Evolutionary conservation across 768 basidiomycete species (phyloP).

Genomic region (Xerocomus spinulosus): DNA sequence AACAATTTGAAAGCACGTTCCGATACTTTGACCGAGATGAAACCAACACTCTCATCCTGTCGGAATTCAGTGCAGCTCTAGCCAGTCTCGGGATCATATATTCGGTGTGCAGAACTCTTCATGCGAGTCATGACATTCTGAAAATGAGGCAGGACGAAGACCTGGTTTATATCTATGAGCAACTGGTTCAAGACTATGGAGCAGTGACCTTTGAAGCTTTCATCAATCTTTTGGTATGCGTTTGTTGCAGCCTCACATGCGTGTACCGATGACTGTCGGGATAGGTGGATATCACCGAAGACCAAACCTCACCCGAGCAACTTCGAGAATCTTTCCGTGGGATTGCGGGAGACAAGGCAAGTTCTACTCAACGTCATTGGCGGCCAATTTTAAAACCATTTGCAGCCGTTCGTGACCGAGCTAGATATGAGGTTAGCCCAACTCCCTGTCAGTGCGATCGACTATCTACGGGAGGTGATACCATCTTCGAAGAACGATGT

Average conservation of each 20-base stretch:
- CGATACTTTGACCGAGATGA: constrained; percentile 95
- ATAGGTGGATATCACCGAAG: constrained; percentile 93
- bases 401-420: constrained; percentile 88
- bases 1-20: constrained; percentile 97
- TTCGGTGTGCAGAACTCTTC: constrained; percentile 44
- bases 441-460: constrained; percentile 68
- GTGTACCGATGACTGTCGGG: constrained; percentile 1
- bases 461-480: constrained; percentile 81
- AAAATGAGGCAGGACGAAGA: constrained; percentile 65
- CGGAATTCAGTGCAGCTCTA: constrained; percentile 91
- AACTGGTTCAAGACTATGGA: constrained; percentile 76
- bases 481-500: constrained; percentile 49
- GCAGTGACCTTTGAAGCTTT: constrained; percentile 92
- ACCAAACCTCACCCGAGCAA: constrained; percentile 90
- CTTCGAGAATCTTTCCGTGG: constrained; percentile 91
- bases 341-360: constrained; percentile 84
- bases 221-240: constrained; percentile 79
- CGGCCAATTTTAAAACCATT: constrained; percentile 1
- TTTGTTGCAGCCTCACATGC: not conserved
- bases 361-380: constrained; percentile 8
- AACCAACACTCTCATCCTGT: constrained; percentile 76
- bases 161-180: constrained; percentile 76
- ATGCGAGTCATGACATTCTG: not conserved
- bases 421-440: constrained; percentile 83
- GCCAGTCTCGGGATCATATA: constrained; percentile 94